A percentile compares a stretch with the other conserved stretches of the same genome.
Conservation (phyloP, 2,329 filamentous ascomycete species). For the Dactylellina sp. region DNA sequence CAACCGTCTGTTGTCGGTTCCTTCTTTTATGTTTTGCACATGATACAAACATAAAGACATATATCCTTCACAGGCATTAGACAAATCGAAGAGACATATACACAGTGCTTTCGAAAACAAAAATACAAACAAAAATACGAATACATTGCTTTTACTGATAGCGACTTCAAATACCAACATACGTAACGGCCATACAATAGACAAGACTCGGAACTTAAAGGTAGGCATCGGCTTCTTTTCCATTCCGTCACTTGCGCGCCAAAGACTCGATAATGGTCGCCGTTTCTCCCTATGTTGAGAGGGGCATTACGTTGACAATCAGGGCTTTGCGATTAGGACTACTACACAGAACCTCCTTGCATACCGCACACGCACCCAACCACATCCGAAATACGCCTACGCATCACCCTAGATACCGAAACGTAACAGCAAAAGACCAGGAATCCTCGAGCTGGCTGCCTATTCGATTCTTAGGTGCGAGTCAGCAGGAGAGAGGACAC, state of each 20-base stretch:
- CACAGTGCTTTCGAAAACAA: slow-evolving; percentile 26
- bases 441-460: slow-evolving; percentile 52
- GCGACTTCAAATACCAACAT: slow-evolving; percentile 37
- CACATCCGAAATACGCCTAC: slow-evolving; percentile 25
- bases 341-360: slow-evolving; percentile 50
- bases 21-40: slow-evolving; percentile 39
- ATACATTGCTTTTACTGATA: slow-evolving; percentile 45
- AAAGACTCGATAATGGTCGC: slow-evolving; percentile 41
- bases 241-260: slow-evolving; percentile 34
- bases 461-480: slow-evolving; percentile 51
- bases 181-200: slow-evolving; percentile 36
- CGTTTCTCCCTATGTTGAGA: slow-evolving; percentile 40
- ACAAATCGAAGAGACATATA: slow-evolving; percentile 22
- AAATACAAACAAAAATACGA: slow-evolving; percentile 38
- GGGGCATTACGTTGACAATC: slow-evolving; percentile 43
- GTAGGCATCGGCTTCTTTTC: slow-evolving; percentile 31
- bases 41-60: slow-evolving; percentile 27
- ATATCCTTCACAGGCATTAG: slow-evolving; percentile 46
- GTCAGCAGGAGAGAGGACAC: slow-evolving; percentile 33
- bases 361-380: slow-evolving; percentile 44
- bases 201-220: slow-evolving; percentile 23
- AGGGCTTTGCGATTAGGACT: slow-evolving; percentile 41
- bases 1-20: slow-evolving; percentile 48
- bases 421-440: slow-evolving; percentile 51
- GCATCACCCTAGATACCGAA: slow-evolving; percentile 41